These are phyloP conservation scores for Candida tetrigidarum DNA, from an alignment of 1,139 yeast species.

Conservation along the genomic window DNA sequence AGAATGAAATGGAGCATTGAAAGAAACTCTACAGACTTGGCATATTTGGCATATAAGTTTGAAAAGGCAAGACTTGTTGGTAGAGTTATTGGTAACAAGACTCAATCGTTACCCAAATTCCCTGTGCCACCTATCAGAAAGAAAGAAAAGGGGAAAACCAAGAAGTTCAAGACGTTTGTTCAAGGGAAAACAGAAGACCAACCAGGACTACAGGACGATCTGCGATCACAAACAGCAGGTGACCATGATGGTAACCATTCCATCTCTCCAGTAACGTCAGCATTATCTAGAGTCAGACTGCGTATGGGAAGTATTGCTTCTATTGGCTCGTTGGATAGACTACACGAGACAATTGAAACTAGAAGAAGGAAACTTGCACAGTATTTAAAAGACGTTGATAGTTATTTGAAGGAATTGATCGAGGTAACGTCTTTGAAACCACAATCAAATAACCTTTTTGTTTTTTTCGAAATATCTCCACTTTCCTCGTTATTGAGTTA, in stretches of 20 bases:
- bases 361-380: conserved; percentile 37
- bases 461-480: conserved; percentile 89
- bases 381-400: conserved; percentile 51
- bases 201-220: not conserved
- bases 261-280: conserved; percentile 10
- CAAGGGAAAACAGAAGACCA: conserved; percentile 5
- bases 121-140: conserved; percentile 35
- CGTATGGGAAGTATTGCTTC: conserved; percentile 35
- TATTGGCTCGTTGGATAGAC: conserved; percentile 28
- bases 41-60: conserved; percentile 67
- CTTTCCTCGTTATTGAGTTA: conserved; percentile 82
- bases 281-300: conserved; percentile 32
- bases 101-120: conserved; percentile 31
- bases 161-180: conserved; percentile 7
- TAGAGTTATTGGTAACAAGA: conserved; percentile 29
- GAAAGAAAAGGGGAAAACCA: conserved; percentile 12
- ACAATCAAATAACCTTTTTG: conserved; percentile 80
- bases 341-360: conserved; percentile 34
- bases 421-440: conserved; percentile 68
- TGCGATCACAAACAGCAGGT: conserved; percentile 1
- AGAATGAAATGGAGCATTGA: conserved; percentile 81
- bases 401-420: conserved; percentile 67
- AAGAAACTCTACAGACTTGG: conserved; percentile 72
- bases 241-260: conserved; percentile 14
- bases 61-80: conserved; percentile 42